Evolutionary conservation across 257 asterid species (phyloP).

Genomic region (Solanum medicagineum): DNA sequence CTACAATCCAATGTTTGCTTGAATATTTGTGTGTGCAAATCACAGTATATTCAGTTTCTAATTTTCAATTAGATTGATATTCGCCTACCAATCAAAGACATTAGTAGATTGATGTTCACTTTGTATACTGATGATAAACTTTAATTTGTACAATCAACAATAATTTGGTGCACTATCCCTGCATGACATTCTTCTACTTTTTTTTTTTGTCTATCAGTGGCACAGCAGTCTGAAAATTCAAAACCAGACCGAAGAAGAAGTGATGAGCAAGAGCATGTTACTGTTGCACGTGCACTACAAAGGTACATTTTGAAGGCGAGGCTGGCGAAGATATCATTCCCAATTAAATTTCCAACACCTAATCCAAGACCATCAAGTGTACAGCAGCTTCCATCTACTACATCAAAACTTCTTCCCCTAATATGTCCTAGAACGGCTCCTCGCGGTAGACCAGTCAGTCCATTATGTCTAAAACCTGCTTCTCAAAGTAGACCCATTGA

Average conservation of each 20-base stretch:
- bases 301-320: conserved; percentile 57
- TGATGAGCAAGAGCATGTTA: conserved; percentile 93
- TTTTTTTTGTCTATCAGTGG: conserved; percentile 34
- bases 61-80: background rate
- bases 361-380: conserved; percentile 39
- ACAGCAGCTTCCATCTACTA: conserved; percentile 46
- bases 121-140: background rate
- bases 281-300: conserved; percentile 85
- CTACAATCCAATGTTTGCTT: background rate
- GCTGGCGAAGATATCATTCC: conserved; percentile 53
- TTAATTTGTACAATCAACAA: background rate
- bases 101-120: background rate
- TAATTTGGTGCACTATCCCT: background rate
- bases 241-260: conserved; percentile 32
- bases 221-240: conserved; percentile 60
- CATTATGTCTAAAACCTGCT: conserved; percentile 24
- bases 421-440: conserved; percentile 57
- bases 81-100: background rate
- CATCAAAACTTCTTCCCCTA: conserved; percentile 92
- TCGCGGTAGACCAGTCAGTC: conserved; percentile 37
- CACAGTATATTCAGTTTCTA: background rate
- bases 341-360: conserved; percentile 60
- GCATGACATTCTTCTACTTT: background rate
- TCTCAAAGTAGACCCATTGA: conserved; percentile 19
- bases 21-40: background rate